Evolutionary conservation across 2,329 filamentous ascomycete genomes (phyloP), one percentile per base, ranked within the genome.

Genomic region (Neofusicoccum sp.): DNA sequence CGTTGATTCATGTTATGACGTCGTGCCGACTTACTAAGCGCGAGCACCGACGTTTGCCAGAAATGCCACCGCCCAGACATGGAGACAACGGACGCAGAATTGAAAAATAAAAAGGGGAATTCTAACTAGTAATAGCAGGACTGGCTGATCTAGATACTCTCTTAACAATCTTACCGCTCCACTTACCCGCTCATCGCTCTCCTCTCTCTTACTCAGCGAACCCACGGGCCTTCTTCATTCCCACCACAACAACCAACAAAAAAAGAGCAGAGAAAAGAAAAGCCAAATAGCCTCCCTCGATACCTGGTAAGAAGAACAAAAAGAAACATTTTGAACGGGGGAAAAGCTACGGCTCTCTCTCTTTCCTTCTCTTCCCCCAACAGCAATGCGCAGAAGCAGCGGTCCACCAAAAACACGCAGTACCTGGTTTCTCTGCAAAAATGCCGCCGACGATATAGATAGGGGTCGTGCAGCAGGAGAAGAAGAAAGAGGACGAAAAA

Each of bases 351-450:
- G 3, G 6, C 3, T 12, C 6, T n/a, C 29, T 28, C 11, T 47
- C 14, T 47, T 29, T 29, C 16, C 28, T 16, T 45, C 29, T 9
- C 29, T 16, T 28, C 14, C 22, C 36, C 34, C 11, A 28, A 34
- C 49, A 54, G 34, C 39, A 41, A 16, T 16, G 41, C 49, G 34
- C 39, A 54, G 34, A 54, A 54, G 29, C 29, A 54, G 49, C 16
- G 22, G 49, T 22, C 36, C 36, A 54, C 34, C 49, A 54, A 33
- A 48, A 14, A n/a, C 47, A 34, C 34, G 12, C 34, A 43, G 22
- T 56, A 56, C 52, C 52, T 56, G 39, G 52, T 56, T 54, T 39
- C 28, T 43, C 52, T 56, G 52, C 52, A 43, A n/a, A 56, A 31
- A 56, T 22, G 16, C 39, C 52, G 39, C 52, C 52, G 39, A 56